Evolutionary conservation across 2,329 filamentous ascomycete genomes (phyloP), one percentile per base, ranked within the genome.

Genomic region (Didymella arachidicola): DNA sequence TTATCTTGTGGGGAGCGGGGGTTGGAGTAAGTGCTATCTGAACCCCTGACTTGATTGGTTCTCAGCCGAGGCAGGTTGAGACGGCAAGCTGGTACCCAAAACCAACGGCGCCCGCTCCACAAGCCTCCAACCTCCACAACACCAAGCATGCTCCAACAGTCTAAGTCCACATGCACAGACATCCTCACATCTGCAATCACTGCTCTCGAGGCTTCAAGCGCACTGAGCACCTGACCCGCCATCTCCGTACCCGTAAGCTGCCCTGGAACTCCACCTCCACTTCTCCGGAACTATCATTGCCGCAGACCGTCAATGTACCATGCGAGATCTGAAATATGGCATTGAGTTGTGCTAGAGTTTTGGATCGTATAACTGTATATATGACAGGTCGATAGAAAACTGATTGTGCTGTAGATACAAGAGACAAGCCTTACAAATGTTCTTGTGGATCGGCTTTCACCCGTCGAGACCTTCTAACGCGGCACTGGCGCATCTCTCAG

Each of bases 341-440:
- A 7, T 41, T 25, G 19, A 11, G 6, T 14, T 41, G 11, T 4
- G 7, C 11, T 7, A 5, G 5, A 14, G 38, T 25, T 10, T 11
- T 12, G 1, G 38, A 41, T 41, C 8, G 19, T 41, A 19, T 14
- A 18, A 4, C 14, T 41, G 22, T 18, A 11, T 25, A 1, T n/a
- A 8, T 6, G 2, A 27, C 7, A n/a, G 5, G 26, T 16, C 14
- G 11, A 26, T 43, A 25, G 25, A 14, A 14, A 25, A 46, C 62
- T 69, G 44, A 67, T 57, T 55, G 36, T 27, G 12, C 22, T 12
- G 46, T 36, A 74, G 70, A 73, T 56, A 73, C 70, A 10, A 59
- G 70, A 56, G 70, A 74, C 39, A 73, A 74, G 54, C 71, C 70
- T 2, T 74, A 68, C 53, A 49, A 56, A 34, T 74, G 71, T 59